A percentile compares a stretch with the other conserved stretches of the same genome.
phyloP scores from a whole-genome alignment of 129 eudicot species.

The Lactuca saligna region DNA sequence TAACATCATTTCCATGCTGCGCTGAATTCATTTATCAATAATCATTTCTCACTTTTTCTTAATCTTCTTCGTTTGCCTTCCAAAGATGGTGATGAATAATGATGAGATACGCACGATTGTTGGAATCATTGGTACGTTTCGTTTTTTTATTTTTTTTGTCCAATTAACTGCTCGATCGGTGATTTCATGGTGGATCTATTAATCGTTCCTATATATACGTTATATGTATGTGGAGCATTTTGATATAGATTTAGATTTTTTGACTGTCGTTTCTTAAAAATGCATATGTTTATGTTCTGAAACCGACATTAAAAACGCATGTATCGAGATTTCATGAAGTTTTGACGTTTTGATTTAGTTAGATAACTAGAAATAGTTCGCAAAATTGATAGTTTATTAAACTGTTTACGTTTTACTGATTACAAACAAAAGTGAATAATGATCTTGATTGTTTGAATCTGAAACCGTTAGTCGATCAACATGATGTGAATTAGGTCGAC shows the following conservation, averaged over 20 bases:
- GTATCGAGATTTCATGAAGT: slow-evolving; percentile 9
- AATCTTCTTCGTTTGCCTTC: slow-evolving; percentile 17
- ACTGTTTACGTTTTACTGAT: slow-evolving; percentile 13
- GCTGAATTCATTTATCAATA: slow-evolving; percentile 17
- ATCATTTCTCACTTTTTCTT: slow-evolving; percentile 19
- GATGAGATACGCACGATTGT: slow-evolving; percentile 36
- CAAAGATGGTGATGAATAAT: slow-evolving; percentile 33
- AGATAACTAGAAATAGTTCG: neutral
- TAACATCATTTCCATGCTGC: slow-evolving; percentile 15
- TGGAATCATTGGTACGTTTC: slow-evolving; percentile 49
- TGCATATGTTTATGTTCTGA: neutral
- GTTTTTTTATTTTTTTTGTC: neutral
- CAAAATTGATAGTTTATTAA: neutral
- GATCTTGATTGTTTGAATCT: neutral
- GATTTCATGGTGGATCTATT: slow-evolving; percentile 5
- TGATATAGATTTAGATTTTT: neutral
- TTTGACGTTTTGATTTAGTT: slow-evolving; percentile 12
- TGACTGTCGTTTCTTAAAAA: neutral
- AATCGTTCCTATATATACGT: neutral
- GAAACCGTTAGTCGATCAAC: neutral
- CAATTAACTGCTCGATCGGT: neutral
- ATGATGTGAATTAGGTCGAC: neutral
- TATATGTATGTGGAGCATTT: neutral
- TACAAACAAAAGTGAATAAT: neutral
- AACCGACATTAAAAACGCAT: slow-evolving; percentile 8